phyloP scores from a whole-genome alignment of 805 yeast genomes.

The Starmerella vitae region DNA sequence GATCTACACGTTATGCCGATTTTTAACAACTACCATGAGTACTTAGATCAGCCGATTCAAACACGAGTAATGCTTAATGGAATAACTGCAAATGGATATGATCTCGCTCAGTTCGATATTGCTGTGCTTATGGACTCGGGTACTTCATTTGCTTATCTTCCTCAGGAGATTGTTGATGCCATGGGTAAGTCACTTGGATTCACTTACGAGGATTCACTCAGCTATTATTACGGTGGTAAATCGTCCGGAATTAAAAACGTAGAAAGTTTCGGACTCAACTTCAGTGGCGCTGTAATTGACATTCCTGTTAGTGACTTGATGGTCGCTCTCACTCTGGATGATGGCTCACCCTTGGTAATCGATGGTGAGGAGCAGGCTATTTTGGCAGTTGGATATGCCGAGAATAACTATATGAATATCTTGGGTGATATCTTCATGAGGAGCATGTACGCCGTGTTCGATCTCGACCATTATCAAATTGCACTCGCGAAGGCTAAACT shows the following conservation, averaged over 20 bases:
- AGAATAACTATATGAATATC: slow-evolving; percentile 27
- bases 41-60: slow-evolving; percentile 16
- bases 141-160: slow-evolving; percentile 39
- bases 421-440: slow-evolving; percentile 58
- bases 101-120: slow-evolving; percentile 23
- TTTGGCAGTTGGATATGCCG: slow-evolving; percentile 22
- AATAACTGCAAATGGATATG: background rate
- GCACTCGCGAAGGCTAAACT: slow-evolving; percentile 41
- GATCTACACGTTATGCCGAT: slow-evolving; percentile 28
- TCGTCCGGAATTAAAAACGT: slow-evolving; percentile 13
- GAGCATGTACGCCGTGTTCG: slow-evolving; percentile 58
- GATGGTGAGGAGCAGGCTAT: slow-evolving; percentile 20
- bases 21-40: slow-evolving; percentile 16
- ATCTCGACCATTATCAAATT: slow-evolving; percentile 43
- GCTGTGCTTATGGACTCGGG: slow-evolving; percentile 46
- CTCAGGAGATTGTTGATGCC: slow-evolving; percentile 25
- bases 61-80: slow-evolving; percentile 17
- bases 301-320: slow-evolving; percentile 19
- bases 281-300: slow-evolving; percentile 20
- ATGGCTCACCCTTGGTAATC: slow-evolving; percentile 26
- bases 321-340: slow-evolving; percentile 8
- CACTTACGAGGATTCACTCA: slow-evolving; percentile 29
- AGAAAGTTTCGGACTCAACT: slow-evolving; percentile 30
- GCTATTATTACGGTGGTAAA: slow-evolving; percentile 26
- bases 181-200: slow-evolving; percentile 29